These are phyloP conservation scores for Pestalotiopsis sp. DNA, from an alignment of 2,329 filamentous ascomycete genomes.

Conservation along the genomic window DNA sequence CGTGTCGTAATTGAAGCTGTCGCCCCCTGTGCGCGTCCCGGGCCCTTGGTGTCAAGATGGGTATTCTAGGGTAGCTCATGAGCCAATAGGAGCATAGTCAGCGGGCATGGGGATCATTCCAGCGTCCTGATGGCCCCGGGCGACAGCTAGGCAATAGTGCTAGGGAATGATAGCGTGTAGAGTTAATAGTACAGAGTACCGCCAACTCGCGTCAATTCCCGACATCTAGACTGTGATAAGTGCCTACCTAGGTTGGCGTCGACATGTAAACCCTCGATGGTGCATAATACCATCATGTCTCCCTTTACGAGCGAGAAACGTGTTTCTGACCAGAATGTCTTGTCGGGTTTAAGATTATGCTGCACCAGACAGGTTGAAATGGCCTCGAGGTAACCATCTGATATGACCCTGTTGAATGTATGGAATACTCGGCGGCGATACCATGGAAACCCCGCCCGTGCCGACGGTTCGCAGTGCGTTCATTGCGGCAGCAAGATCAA, in stretches of 20 bases:
- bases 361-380: background rate
- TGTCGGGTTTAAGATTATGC: background rate
- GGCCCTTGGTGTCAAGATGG: conserved; percentile 14
- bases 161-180: background rate
- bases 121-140: background rate
- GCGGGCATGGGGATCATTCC: conserved; percentile 9
- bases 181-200: background rate
- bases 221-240: too few species aligned
- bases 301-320: background rate
- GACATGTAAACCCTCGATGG: background rate
- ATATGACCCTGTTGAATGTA: background rate
- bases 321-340: too few species aligned
- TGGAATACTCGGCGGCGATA: background rate
- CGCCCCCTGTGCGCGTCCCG: conserved; percentile 8
- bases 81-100: conserved; percentile 7
- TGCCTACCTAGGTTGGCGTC: too few species aligned
- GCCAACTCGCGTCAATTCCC: too few species aligned
- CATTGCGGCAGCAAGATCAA: background rate
- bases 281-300: background rate
- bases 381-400: background rate
- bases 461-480: background rate
- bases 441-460: background rate
- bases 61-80: conserved; percentile 3
- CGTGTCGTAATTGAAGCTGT: conserved; percentile 16
- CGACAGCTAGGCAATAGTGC: background rate